Base-by-base conservation (phyloP, 2,329 filamentous ascomycete genomes). In the Fusarium subglutinans region DNA sequence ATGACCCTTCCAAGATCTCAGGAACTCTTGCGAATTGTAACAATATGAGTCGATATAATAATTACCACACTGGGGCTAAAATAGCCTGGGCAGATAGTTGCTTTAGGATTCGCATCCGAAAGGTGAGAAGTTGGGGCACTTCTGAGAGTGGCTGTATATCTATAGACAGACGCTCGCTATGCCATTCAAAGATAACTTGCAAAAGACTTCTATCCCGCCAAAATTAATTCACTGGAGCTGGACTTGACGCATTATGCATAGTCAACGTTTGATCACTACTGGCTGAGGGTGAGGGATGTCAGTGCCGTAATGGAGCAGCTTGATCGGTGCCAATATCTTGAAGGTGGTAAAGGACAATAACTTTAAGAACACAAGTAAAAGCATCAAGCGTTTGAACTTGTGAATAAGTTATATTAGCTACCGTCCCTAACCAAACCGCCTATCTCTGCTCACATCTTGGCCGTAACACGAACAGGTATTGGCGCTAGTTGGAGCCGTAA, bases 161-260 rank as follows among this genome's bases (percentile, higher is more conserved):
- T 9, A 8, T 41, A 41, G 7, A 22, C 2, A 9, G 38, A 41
- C 38, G 20, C 20, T 41, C 12, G 20, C 38, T 4, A 41, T 41
- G 7, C 1, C 1, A 14, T 9, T 22, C 1, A 41, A 14, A 40
- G 20, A 22, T 20, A 9, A 20, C 20, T 14, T 41, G 1, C 6
- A 20, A 41, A 20, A 41, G 38, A 22, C 20, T 41, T 22, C 20
- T 41, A 41, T 41, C 13, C 20, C 8, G 20, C 22, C 20, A 9
- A 22, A 13, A 41, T 41, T 1, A 22, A 13, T 41, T 41, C 7
- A 8, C 1, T 41, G 38, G 20, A 22, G 38, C 20, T 22, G 12
- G 38, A 14, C 20, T 41, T 22, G 20, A 6, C 20, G 38, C 38
- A 41, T 22, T 22, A 22, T 22, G 20, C 3, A 41, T 22, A 14